Base-by-base conservation (phyloP, 371 early-diverging fungal genomes). In the Sporodiniella umbellata region DNA sequence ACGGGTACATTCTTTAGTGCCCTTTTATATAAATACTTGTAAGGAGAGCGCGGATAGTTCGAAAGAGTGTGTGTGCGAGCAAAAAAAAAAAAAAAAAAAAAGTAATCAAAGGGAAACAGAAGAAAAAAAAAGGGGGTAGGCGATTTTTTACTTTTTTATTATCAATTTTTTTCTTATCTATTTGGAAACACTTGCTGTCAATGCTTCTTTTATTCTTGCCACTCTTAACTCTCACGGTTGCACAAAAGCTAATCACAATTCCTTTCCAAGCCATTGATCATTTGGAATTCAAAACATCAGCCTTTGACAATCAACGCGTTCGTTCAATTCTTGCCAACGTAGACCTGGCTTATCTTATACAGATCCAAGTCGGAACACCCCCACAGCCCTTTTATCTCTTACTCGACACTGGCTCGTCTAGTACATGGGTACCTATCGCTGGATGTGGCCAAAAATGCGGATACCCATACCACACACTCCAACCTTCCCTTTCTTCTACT, bases 321-420 rank as follows among this genome's bases (percentile, higher is more conserved):
- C 26, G 51, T 19, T 53, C 44, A 5, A 51, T 51, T 14, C 33
- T 66, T n/a, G 55, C 52, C 28, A 66, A 66, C 50, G 44, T 62
- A 15, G 66, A 66, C 46, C 35, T 66, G 15, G 66, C 66, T 4
- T 75, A 75, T 22, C 31, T 75, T n/a, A 64, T 75, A 15, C 60
- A 75, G 19, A 53, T 75, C 10, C 33, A 58, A 15, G 53, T 75
- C 45, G 69, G 70, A 21, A 60, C 68, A 3, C 75, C 75, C 19
- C 71, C 71, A 11, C 75, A 75, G 28, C 58, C 58, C 1, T 75
- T 75, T 46, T 66, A 69, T 1, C 18, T 75, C 26, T 48, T 75
- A 28, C 45, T 75, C 15, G 75, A 75, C 31, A 75, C 75, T 39
- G 68, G 75, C 0, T 75, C 75, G 0, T 75, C 75, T 1, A 61